Conservation (phyloP, 345 rosid genomes). For the Turritis glabra region DNA sequence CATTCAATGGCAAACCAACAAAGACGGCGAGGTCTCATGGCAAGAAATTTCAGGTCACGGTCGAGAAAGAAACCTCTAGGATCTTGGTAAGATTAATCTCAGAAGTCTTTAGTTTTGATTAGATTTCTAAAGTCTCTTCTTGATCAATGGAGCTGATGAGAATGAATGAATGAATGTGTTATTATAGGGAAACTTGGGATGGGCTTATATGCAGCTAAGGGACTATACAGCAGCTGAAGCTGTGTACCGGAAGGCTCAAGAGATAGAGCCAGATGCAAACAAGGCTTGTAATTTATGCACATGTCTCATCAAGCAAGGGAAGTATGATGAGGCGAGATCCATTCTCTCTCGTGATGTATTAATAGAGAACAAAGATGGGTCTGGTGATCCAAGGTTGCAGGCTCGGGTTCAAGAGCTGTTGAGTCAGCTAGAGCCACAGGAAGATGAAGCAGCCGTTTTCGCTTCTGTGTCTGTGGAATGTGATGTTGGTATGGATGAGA, state of each 20-base stretch:
- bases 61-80: constrained; percentile 83
- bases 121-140: not conserved
- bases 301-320: constrained; percentile 72
- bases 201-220: constrained; percentile 91
- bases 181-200: constrained; percentile 84
- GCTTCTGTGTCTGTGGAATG: constrained; percentile 22
- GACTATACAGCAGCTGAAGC: constrained; percentile 73
- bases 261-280: constrained; percentile 83
- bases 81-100: constrained; percentile 55
- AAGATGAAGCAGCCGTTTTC: constrained; percentile 7
- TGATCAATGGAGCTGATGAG: constrained; percentile 6
- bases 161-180: constrained; percentile 8
- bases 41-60: constrained; percentile 85
- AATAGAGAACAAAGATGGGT: constrained; percentile 48
- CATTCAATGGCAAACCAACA: constrained; percentile 84
- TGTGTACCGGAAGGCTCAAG: constrained; percentile 72
- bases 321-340: constrained; percentile 49
- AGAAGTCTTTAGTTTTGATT: not conserved
- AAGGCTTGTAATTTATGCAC: constrained; percentile 81
- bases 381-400: constrained; percentile 51
- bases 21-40: constrained; percentile 97
- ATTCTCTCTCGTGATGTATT: constrained; percentile 49
- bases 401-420: constrained; percentile 53
- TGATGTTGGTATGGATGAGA: constrained; percentile 49
- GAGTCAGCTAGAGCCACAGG: constrained; percentile 42